Conservation (phyloP, 1,284 basidiomycete genomes). For the Sphaerobolus stellatus region DNA sequence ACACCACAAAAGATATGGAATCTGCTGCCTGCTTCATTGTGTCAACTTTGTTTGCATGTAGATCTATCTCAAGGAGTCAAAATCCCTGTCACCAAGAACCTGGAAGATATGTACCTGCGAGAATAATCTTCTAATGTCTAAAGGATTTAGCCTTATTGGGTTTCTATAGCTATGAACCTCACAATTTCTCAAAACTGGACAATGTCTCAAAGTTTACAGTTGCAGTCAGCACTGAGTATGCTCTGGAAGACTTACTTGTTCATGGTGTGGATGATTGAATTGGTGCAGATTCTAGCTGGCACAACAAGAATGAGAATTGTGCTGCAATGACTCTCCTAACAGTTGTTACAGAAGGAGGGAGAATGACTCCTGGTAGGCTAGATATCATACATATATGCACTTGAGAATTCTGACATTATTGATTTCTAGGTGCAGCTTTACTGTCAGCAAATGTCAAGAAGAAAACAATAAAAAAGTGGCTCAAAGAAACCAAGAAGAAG, state of each 20-base stretch:
- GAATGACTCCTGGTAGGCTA: not conserved
- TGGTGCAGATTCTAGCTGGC: not conserved
- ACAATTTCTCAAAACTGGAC: not conserved
- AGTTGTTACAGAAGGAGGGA: not conserved
- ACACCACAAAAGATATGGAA: not conserved
- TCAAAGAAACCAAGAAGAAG: not conserved
- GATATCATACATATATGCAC: not conserved
- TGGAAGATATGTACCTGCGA: not conserved
- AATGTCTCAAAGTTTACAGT: not conserved
- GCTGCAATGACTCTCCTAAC: slow-evolving; percentile 1
- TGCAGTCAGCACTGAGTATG: not conserved
- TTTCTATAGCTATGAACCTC: not conserved
- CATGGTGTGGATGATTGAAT: slow-evolving; percentile 1
- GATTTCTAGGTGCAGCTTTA: not conserved
- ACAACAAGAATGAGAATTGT: slow-evolving; percentile 6
- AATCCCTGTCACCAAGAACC: not conserved
- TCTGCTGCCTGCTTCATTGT: not conserved
- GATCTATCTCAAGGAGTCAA: not conserved
- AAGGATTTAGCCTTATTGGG: not conserved
- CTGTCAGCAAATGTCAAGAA: slow-evolving; percentile 1
- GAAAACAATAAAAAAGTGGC: not conserved
- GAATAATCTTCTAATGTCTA: not conserved
- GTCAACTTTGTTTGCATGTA: not conserved
- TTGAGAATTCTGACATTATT: not conserved
- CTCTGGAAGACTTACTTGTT: not conserved